Percentiles rank a stretch among this genome's conserved stretches.
Evolutionary conservation across 306 rosid genomes (phyloP).

Genomic region (Vicia faba): DNA sequence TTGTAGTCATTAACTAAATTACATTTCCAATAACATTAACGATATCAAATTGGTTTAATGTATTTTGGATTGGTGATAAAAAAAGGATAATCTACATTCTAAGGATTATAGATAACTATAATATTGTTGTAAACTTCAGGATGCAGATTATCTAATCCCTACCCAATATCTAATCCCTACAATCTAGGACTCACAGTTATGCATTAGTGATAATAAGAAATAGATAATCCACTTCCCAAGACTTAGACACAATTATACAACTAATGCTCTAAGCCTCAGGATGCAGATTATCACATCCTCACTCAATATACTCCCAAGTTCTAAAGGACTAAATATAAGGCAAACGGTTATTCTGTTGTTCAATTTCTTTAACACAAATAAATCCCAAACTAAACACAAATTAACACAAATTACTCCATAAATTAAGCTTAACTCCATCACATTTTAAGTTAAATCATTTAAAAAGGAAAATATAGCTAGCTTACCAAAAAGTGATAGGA

Average conservation of each 20-base stretch:
- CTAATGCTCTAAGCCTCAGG: constrained; percentile 48
- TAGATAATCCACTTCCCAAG: neutral
- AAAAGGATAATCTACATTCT: constrained; percentile 36
- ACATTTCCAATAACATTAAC: neutral
- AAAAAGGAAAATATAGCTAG: too few species aligned
- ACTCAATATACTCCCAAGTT: neutral
- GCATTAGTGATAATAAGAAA: constrained; percentile 7
- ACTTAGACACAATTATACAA: constrained; percentile 13
- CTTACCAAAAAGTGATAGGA: too few species aligned
- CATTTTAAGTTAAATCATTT: too few species aligned
- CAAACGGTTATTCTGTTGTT: too few species aligned
- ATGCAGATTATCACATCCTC: neutral
- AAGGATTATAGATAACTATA: constrained; percentile 21
- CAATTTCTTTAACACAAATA: too few species aligned
- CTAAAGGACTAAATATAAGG: too few species aligned
- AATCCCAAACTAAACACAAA: too few species aligned
- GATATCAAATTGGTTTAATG: too few species aligned
- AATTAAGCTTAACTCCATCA: too few species aligned
- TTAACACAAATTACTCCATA: too few species aligned
- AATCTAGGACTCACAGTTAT: neutral
- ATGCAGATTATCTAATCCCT: constrained; percentile 20
- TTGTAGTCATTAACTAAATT: too few species aligned
- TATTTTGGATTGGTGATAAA: neutral
- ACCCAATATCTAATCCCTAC: constrained; percentile 5
- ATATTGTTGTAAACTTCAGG: constrained; percentile 48